Evolutionary conservation across 768 basidiomycete species (phyloP), one percentile per base, ranked within the genome.

Genomic region (Tubosaeta sp.): DNA sequence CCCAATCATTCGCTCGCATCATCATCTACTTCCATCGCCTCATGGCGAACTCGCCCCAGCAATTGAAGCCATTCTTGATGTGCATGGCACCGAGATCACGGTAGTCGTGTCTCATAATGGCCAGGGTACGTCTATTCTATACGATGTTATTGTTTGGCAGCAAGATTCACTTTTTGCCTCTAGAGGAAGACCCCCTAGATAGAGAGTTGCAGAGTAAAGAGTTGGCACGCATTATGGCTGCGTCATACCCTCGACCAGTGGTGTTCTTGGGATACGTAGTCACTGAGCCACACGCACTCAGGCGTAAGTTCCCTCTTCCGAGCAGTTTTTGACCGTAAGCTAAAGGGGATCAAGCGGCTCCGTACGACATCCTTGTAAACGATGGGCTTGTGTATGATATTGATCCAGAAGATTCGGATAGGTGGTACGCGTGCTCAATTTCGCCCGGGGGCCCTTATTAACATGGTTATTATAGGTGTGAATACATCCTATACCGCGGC

Each of bases 81-180:
- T 91, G 7, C 86, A 83, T 56, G 90, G 91, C 1, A 84, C 83
- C 1, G 76, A 80, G 46, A 80, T 94, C 16, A 84, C 84, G 6
- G 90, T 94, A 0, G 74, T 94, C n/a, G 87, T 94, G 10, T 78
- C 90, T 0, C 93, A 95, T 58, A 94, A 95, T 63, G 93, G 93
- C 6, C 93, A 95, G 77, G 89, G 89, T 86, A 54, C 46, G 65
- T 51, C 30, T n/a, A n/a, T 41, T 4, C 11, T 18, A 18, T 18
- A 27, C 42, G 6, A n/a, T 34, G 22, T 43, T 19, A 13, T 22
- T 1, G 12, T 35, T 35, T 42, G 24, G 25, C 29, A 34, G 44
- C 34, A 48, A 41, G 18, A 16, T 13, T 39, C 19, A 42, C 16
- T 24, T 1, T 40, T 18, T 46, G 19, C 35, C 16, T 47, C 21